Evolutionary conservation across 2,329 filamentous ascomycete genomes (phyloP), one percentile per base, ranked within the genome.

Genomic region (Clonostachys sp.): DNA sequence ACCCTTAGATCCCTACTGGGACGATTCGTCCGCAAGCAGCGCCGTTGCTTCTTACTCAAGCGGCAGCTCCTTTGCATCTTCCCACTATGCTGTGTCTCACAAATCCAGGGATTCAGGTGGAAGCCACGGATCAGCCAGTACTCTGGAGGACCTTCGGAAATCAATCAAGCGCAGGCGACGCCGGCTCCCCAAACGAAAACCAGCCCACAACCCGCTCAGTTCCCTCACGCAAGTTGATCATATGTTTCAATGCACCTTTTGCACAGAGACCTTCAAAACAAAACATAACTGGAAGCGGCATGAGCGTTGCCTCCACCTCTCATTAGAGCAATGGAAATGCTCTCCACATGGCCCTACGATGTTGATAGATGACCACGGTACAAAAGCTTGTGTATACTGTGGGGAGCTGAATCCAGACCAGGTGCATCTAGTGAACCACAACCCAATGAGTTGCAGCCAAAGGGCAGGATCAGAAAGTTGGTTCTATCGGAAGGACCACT

Each of bases 261-360:
- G 68, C 50, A 67, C 66, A 0, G 67, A 71, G 46, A 64, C 64
- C 3, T 72, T 72, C 55, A 67, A 65, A 48, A 67, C 63, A 2
- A 70, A 69, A 41, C 64, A 71, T 48, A 66, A 71, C 50, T 72
- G 68, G 68, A 65, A 69, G 47, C 63, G 75, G 30, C 75, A 79
- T 51, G 75, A 79, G 52, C 68, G 66, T 36, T 63, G 66, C 52
- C 66, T 65, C 53, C 75, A 60, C 58, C 66, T 61, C 55, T 73
- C 64, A 40, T 71, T 71, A 1, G 67, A 63, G 61, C 62, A 53
- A 42, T 78, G 60, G 75, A 67, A 63, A 53, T 77, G 62, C 38
- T 60, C 58, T 7, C 66, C 63, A 0, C n/a, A 48, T 5, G 62
- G 63, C 50, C 52, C 58, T 5, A 55, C 48, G 1, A 66, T 71